These are phyloP conservation scores for Monascus ruber DNA, from an alignment of 2,329 filamentous ascomycete genomes.

Conservation along the genomic window DNA sequence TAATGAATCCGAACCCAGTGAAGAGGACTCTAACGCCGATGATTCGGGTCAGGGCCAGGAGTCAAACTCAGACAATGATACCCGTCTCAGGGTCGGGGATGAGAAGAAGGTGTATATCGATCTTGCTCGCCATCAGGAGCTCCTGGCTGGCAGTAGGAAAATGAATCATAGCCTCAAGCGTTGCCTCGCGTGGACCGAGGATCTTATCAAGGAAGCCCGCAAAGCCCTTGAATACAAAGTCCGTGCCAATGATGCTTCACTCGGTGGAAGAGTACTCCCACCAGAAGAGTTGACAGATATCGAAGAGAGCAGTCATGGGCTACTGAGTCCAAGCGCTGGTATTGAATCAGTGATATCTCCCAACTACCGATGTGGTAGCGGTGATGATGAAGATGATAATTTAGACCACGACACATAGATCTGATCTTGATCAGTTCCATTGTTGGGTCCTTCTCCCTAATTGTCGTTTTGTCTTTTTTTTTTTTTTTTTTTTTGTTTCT, in stretches of 20 bases:
- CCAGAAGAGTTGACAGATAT: slow-evolving; percentile 49
- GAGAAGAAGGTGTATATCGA: slow-evolving; percentile 77
- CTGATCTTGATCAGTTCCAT: no score
- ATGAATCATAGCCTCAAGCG: slow-evolving; percentile 90
- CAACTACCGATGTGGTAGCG: background rate
- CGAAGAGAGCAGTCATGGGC: slow-evolving; percentile 18
- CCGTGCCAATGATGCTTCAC: slow-evolving; percentile 62
- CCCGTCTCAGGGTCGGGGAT: slow-evolving; percentile 56
- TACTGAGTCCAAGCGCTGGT: slow-evolving; percentile 21
- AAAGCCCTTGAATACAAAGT: slow-evolving; percentile 80
- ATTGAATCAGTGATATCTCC: slow-evolving; percentile 1
- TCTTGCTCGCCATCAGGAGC: slow-evolving; percentile 74
- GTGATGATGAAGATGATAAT: no score
- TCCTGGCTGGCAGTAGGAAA: slow-evolving; percentile 82
- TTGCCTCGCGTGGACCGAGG: slow-evolving; percentile 81
- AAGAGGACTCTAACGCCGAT: slow-evolving; percentile 27
- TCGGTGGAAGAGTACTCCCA: slow-evolving; percentile 68
- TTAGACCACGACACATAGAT: no score
- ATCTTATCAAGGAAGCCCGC: slow-evolving; percentile 76
- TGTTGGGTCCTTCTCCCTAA: no score
- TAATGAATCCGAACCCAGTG: slow-evolving; percentile 28
- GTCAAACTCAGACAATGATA: slow-evolving; percentile 26
- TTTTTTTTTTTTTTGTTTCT: no score
- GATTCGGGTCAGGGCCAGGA: slow-evolving; percentile 26
- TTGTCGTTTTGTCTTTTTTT: no score